phyloP scores from a whole-genome alignment of 2,329 filamentous ascomycete species.

The Dryadomyces sulphureus region DNA sequence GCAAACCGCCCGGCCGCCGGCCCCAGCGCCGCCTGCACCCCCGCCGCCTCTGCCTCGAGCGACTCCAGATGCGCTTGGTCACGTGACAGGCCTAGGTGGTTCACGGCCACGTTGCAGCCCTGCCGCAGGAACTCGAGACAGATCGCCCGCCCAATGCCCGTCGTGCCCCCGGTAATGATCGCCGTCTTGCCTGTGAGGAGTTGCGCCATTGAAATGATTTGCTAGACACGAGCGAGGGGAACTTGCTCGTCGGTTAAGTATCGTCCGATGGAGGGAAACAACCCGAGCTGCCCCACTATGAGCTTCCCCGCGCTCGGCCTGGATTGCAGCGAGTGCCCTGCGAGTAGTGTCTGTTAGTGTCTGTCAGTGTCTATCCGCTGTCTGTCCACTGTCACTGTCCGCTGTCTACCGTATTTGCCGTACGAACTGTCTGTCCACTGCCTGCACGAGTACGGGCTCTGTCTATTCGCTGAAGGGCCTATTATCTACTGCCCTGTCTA shows the following conservation, averaged over 20 bases:
- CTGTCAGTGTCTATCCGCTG: background rate
- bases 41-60: conserved; percentile 34
- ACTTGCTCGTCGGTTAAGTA: background rate
- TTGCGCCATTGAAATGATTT: conserved; percentile 24
- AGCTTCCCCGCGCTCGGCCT: background rate
- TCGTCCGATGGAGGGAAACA: background rate
- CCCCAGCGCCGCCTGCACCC: conserved; percentile 26
- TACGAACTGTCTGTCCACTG: too few relatives aligned
- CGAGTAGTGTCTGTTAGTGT: background rate
- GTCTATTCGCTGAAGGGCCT: too few relatives aligned
- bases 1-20: conserved; percentile 40
- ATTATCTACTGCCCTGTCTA: too few relatives aligned
- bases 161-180: conserved; percentile 76
- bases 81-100: conserved; percentile 51
- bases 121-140: conserved; percentile 64
- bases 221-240: conserved; percentile 19
- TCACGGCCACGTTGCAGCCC: conserved; percentile 65
- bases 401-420: too few relatives aligned
- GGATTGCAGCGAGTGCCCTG: background rate
- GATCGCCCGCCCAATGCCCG: conserved; percentile 77
- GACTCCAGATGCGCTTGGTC: conserved; percentile 38
- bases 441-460: too few relatives aligned
- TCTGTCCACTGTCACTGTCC: background rate
- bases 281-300: background rate
- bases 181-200: conserved; percentile 63